phyloP scores from a whole-genome alignment of 805 yeast genomes.

The Lipomyces japonicus region DNA sequence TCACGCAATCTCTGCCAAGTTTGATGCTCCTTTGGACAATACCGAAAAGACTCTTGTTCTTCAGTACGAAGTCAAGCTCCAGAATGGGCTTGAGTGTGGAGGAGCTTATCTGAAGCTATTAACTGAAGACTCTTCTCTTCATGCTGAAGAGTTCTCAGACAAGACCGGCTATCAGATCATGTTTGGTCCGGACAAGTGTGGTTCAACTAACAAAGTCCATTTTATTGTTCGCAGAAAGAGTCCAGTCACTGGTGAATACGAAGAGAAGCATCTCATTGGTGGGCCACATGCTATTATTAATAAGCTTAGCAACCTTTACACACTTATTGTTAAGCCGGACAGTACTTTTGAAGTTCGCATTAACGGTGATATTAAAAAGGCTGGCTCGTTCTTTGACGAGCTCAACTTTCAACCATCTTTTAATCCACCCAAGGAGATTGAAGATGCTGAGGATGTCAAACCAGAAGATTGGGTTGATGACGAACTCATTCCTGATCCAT shows the following conservation, averaged over 20 bases:
- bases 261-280: constrained; percentile 64
- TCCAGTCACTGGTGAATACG: constrained; percentile 52
- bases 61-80: constrained; percentile 86
- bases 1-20: constrained; percentile 70
- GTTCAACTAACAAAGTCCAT: constrained; percentile 72
- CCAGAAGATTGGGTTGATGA: constrained; percentile 85
- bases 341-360: constrained; percentile 75
- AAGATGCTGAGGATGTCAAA: constrained; percentile 53
- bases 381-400: constrained; percentile 63
- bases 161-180: constrained; percentile 75
- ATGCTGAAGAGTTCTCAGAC: constrained; percentile 51
- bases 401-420: constrained; percentile 60
- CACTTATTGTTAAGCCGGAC: constrained; percentile 63
- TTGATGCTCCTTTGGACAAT: constrained; percentile 58
- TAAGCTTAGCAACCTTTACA: constrained; percentile 60
- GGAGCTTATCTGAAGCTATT: constrained; percentile 85
- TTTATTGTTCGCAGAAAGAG: constrained; percentile 62
- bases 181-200: constrained; percentile 96
- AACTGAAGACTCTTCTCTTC: constrained; percentile 41
- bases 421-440: constrained; percentile 61
- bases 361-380: constrained; percentile 68
- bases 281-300: constrained; percentile 65
- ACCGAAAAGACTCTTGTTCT: constrained; percentile 65
- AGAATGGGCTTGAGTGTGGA: constrained; percentile 75
- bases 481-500: constrained; percentile 63